phyloP scores from a whole-genome alignment of 805 yeast species.

The Torulaspora franciscae region DNA sequence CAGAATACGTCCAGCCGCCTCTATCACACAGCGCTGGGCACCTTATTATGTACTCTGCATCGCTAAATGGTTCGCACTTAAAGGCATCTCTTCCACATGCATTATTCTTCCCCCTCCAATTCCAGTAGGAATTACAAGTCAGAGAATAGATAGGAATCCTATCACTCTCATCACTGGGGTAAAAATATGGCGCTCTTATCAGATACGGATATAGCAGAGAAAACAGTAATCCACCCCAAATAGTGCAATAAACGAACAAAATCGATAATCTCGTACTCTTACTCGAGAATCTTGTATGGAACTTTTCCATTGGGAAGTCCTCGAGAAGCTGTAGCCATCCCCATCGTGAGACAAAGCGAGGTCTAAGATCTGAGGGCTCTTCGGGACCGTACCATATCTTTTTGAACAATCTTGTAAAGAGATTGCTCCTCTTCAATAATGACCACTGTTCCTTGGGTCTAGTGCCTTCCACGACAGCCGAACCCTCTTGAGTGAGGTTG shows the following conservation, averaged over 20 bases:
- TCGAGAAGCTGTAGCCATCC: conserved; percentile 36
- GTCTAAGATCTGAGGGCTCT: conserved; percentile 45
- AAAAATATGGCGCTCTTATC: conserved; percentile 39
- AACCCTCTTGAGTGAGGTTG: conserved; percentile 6
- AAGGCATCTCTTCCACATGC: conserved; percentile 69
- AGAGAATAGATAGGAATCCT: conserved; percentile 40
- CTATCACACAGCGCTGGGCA: conserved; percentile 88
- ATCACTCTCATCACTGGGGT: conserved; percentile 19
- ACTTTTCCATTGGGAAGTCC: conserved; percentile 38
- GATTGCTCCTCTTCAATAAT: conserved; percentile 13
- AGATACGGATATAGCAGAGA: conserved; percentile 44
- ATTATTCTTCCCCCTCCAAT: conserved; percentile 75
- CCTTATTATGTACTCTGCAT: conserved; percentile 50
- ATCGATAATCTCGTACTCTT: conserved; percentile 30
- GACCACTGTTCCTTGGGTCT: conserved; percentile 21
- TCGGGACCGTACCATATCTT: conserved; percentile 55
- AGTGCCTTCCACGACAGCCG: not conserved
- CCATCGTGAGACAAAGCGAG: conserved; percentile 34
- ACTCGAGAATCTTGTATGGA: conserved; percentile 32
- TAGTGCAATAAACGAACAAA: conserved; percentile 38
- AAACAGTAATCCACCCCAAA: conserved; percentile 45
- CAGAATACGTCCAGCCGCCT: conserved; percentile 70
- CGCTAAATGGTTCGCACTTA: conserved; percentile 47
- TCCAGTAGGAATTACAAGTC: conserved; percentile 32
- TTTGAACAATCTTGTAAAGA: conserved; percentile 26